Evolutionary conservation across 495 filamentous ascomycete genomes (phyloP), one percentile per base, ranked within the genome.

Genomic region (Daldinia caldariorum): DNA sequence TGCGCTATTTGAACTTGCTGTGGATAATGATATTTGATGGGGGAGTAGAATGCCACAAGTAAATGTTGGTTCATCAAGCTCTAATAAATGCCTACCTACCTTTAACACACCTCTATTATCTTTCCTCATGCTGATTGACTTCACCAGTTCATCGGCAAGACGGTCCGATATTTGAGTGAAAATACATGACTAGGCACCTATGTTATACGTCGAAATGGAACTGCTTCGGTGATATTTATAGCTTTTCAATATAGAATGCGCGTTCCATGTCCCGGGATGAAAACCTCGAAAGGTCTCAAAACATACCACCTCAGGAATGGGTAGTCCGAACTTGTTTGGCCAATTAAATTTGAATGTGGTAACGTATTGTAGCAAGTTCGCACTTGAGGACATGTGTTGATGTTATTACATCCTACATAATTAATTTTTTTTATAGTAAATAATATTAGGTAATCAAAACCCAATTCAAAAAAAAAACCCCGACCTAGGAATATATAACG

Each of bases 91-190:
- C n/a, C n/a, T n/a, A n/a, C n/a, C n/a, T n/a, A n/a, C n/a, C n/a
- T n/a, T n/a, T n/a, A n/a, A 35, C 9, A 35, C 6, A 7, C 9
- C 9, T 10, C 34, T 26, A 14, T 9, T 59, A 58, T 59, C 47
- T 63, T 22, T 60, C 37, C n/a, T 58, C 16, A 37, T 66, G 49
- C 12, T 60, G 26, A 64, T 60, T 35, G 38, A 41, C 29, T 20
- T 57, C n/a, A 41, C 16, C 7, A 58, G 26, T 60, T 63, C 2
- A 20, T 60, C 61, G 56, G 61, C 53, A 68, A 41, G 43, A 22
- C 65, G 70, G 64, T 58, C 70, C 61, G 65, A 58, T 29, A 3
- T n/a, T 47, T 22, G 37, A n/a, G 2, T 47, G 5, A 39, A n/a
- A 47, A 26, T 26, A 26, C 26, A 26, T 3, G 8, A 14, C 26